These are phyloP conservation scores for Colletotrichum melonis DNA, from an alignment of 2,329 filamentous ascomycete genomes.

Conservation along the genomic window DNA sequence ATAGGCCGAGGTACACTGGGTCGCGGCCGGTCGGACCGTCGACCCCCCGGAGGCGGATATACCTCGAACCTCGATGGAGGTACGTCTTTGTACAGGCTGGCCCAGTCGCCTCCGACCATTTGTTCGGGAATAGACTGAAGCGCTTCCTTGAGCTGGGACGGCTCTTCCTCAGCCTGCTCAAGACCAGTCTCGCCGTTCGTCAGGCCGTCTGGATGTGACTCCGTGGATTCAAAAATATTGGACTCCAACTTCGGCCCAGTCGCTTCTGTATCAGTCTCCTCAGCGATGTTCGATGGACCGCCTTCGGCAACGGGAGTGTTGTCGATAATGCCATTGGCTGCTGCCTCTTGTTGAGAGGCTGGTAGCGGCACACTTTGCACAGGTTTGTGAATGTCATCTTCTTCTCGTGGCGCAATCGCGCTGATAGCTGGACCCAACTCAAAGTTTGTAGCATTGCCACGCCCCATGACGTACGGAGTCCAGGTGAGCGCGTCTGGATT, in stretches of 20 bases:
- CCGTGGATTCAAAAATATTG: slow-evolving; percentile 18
- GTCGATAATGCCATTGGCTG: neutral
- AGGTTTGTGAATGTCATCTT: slow-evolving; percentile 65
- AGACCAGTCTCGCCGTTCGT: slow-evolving; percentile 19
- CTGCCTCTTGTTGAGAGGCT: neutral
- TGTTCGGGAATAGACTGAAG: neutral
- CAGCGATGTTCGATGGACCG: slow-evolving; percentile 38
- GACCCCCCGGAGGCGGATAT: slow-evolving; percentile 71
- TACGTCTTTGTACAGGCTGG: slow-evolving; percentile 64
- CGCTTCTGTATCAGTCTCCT: slow-evolving; percentile 46
- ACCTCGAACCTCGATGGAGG: slow-evolving; percentile 81
- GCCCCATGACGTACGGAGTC: slow-evolving; percentile 98
- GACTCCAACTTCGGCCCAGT: slow-evolving; percentile 41
- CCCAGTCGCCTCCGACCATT: slow-evolving; percentile 50
- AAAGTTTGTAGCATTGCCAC: slow-evolving; percentile 83
- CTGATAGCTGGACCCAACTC: slow-evolving; percentile 85
- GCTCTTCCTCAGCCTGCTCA: neutral
- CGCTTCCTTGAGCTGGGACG: neutral
- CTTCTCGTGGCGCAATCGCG: slow-evolving; percentile 88
- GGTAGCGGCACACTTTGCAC: slow-evolving; percentile 39
- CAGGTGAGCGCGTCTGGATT: slow-evolving; percentile 85
- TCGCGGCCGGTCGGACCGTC: slow-evolving; percentile 60
- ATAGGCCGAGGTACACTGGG: slow-evolving; percentile 53
- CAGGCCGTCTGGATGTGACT: slow-evolving; percentile 1
- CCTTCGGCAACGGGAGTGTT: neutral